Conservation (phyloP, 768 basidiomycete genomes). For the Paxillus ammoniavirescens region DNA sequence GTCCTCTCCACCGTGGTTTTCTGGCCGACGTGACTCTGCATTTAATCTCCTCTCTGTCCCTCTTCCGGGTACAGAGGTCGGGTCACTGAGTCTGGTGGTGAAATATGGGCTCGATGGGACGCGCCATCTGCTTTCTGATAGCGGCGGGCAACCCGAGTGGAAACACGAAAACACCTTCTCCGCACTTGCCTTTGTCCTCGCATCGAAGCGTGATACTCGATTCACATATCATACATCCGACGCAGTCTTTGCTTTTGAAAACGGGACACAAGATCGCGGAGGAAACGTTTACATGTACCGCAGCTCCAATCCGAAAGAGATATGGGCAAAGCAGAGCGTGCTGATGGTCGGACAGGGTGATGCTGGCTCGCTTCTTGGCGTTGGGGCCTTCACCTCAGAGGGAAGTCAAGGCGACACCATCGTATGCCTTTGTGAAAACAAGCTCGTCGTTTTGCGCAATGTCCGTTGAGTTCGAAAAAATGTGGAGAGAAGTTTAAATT, state of each 20-base stretch:
- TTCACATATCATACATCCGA: slow-evolving; percentile 73
- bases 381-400: slow-evolving; percentile 47
- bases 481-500: background rate
- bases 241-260: slow-evolving; percentile 81
- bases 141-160: slow-evolving; percentile 47
- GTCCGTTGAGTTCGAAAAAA: slow-evolving; percentile 23
- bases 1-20: slow-evolving; percentile 41
- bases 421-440: slow-evolving; percentile 74
- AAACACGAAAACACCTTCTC: slow-evolving; percentile 80
- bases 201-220: slow-evolving; percentile 86
- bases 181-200: slow-evolving; percentile 90
- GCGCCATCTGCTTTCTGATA: slow-evolving; percentile 47
- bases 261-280: slow-evolving; percentile 60
- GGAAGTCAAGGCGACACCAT: slow-evolving; percentile 39
- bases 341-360: slow-evolving; percentile 69
- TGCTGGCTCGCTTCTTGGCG: slow-evolving; percentile 76
- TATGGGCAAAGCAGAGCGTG: slow-evolving; percentile 78
- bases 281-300: slow-evolving; percentile 90
- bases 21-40: slow-evolving; percentile 33
- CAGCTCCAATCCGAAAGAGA: slow-evolving; percentile 45
- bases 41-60: slow-evolving; percentile 66
- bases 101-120: slow-evolving; percentile 77
- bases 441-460: slow-evolving; percentile 59
- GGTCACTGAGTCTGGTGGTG: slow-evolving; percentile 48
- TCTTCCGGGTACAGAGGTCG: slow-evolving; percentile 50